phyloP scores from a whole-genome alignment of 2,329 filamentous ascomycete genomes.

The Blastomyces silverae region DNA sequence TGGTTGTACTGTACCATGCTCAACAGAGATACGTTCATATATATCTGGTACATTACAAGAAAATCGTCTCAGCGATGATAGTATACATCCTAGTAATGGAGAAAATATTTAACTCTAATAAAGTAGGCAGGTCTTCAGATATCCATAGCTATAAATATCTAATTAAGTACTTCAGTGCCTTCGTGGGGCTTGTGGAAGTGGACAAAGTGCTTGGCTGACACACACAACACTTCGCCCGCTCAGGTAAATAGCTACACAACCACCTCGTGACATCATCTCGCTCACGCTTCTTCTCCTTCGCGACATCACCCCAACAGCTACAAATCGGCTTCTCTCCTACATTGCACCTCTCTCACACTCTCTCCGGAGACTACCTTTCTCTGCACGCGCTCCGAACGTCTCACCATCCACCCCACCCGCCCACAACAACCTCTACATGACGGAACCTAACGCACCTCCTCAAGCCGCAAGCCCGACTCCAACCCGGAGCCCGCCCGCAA shows the following conservation, averaged over 20 bases:
- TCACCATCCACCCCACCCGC: background rate
- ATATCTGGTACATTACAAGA: no score
- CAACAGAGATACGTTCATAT: background rate
- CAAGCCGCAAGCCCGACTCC: constrained; percentile 16
- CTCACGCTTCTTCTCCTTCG: background rate
- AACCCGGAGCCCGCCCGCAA: background rate
- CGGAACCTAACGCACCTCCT: constrained; percentile 23
- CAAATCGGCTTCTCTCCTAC: background rate
- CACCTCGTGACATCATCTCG: background rate
- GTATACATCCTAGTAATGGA: background rate
- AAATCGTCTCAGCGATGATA: no score
- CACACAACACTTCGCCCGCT: no score
- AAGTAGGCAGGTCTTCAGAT: background rate
- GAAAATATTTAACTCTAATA: background rate
- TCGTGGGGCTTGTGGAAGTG: no score
- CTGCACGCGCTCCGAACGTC: background rate
- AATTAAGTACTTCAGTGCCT: background rate
- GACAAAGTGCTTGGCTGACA: no score
- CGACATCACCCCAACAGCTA: background rate
- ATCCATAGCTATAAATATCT: background rate
- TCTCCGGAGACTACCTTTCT: background rate
- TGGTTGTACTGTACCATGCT: background rate
- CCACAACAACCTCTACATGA: background rate
- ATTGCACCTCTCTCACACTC: background rate
- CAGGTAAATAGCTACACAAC: background rate